Evolutionary conservation across 2,329 filamentous ascomycete species (phyloP).

Genomic region (Aspergillus latus): DNA sequence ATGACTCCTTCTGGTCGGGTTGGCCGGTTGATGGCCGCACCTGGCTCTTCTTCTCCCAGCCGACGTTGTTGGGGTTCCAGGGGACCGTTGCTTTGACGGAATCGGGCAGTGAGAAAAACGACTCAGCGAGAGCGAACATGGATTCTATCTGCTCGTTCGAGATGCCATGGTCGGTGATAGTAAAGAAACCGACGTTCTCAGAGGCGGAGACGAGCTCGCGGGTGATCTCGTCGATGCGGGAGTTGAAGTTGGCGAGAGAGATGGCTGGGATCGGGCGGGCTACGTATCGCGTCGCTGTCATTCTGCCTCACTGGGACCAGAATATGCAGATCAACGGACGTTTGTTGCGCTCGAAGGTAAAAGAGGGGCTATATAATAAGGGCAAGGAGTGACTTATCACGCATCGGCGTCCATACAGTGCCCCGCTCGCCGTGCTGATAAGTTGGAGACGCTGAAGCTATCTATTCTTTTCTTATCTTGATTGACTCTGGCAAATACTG

Average conservation of each 20-base stretch:
- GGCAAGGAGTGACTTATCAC: too few relatives aligned
- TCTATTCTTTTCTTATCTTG: too few relatives aligned
- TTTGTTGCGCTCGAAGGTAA: too few relatives aligned
- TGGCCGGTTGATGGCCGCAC: slow-evolving; percentile 60
- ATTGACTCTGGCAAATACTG: too few relatives aligned
- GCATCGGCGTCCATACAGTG: too few relatives aligned
- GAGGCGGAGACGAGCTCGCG: slow-evolving; percentile 54
- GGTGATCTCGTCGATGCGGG: slow-evolving; percentile 56
- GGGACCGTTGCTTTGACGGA: slow-evolving; percentile 55
- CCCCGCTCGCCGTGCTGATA: too few relatives aligned
- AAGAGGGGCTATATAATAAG: too few relatives aligned
- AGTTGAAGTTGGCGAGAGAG: slow-evolving; percentile 55
- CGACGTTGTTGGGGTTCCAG: slow-evolving; percentile 57
- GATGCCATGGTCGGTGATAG: slow-evolving; percentile 57
- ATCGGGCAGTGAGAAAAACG: slow-evolving; percentile 57
- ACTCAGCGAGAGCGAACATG: slow-evolving; percentile 53
- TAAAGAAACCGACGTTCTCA: slow-evolving; percentile 63
- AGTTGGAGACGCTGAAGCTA: too few relatives aligned
- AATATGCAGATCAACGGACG: too few relatives aligned
- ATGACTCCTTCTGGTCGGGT: slow-evolving; percentile 61
- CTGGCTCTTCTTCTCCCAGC: slow-evolving; percentile 62
- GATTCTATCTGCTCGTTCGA: slow-evolving; percentile 49
- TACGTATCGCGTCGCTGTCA: slow-evolving; percentile 39
- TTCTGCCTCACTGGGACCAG: background rate
- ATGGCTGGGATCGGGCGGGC: slow-evolving; percentile 52